These are phyloP conservation scores for Rosa rugosa DNA, from an alignment of 306 rosid species.

Conservation along the genomic window DNA sequence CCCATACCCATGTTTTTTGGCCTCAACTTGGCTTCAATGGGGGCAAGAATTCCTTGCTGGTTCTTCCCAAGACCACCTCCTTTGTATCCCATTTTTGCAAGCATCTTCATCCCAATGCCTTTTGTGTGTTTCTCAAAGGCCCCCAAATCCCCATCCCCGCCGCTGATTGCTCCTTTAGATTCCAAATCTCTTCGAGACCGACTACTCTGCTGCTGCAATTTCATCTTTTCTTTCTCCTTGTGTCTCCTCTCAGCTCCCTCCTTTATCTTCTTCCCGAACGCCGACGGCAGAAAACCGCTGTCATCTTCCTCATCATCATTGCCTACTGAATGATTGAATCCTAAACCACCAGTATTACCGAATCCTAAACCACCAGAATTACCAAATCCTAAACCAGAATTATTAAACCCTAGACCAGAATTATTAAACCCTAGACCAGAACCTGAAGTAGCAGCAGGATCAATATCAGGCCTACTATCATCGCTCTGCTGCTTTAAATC, in stretches of 20 bases:
- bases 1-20: slow-evolving; percentile 85
- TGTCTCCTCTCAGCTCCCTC: slow-evolving; percentile 82
- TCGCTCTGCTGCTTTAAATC: slow-evolving; percentile 37
- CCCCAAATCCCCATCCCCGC: slow-evolving; percentile 43
- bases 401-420: slow-evolving; percentile 54
- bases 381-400: slow-evolving; percentile 39
- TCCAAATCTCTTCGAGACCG: slow-evolving; percentile 17
- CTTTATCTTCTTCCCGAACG: slow-evolving; percentile 73
- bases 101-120: slow-evolving; percentile 79
- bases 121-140: slow-evolving; percentile 77
- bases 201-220: slow-evolving; percentile 51
- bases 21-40: slow-evolving; percentile 77
- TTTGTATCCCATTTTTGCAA: slow-evolving; percentile 89
- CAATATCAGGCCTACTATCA: slow-evolving; percentile 33
- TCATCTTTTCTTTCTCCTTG: slow-evolving; percentile 52
- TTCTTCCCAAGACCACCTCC: slow-evolving; percentile 97
- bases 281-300: slow-evolving; percentile 57
- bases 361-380: slow-evolving; percentile 40
- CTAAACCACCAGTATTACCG: slow-evolving; percentile 26
- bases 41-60: slow-evolving; percentile 78
- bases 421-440: slow-evolving; percentile 52
- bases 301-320: slow-evolving; percentile 36
- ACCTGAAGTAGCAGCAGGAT: slow-evolving; percentile 45
- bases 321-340: slow-evolving; percentile 32
- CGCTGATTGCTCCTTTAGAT: slow-evolving; percentile 24